Evolutionary conservation across 208 protist species (phyloP), one percentile per base, ranked within the genome.

Genomic region (Leishmania turanica): DNA sequence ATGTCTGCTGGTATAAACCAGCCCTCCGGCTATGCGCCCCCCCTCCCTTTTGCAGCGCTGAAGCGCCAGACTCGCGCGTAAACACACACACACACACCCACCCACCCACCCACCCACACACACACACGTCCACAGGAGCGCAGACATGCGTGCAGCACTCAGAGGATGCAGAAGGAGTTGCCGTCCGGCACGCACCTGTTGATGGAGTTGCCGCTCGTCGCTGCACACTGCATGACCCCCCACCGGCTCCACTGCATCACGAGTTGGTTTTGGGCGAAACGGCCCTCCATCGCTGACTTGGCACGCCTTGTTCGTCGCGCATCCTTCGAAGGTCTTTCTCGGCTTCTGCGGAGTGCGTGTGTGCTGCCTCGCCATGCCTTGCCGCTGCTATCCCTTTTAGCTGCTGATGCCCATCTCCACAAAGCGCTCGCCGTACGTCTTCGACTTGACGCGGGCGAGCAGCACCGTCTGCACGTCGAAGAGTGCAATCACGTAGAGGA

Each of bases 391-490:
- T 47, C 1, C 2, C 77, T 73, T 84, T 87, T 87, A 97, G 79
- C 90, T 95, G 83, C 86, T 94, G 75, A 95, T 94, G 40, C 92
- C 92, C 91, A 96, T 95, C 83, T 96, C 93, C 17, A 94, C 91
- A 74, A 96, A 94, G 53, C 91, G 88, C 78, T 95, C 91, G 8
- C 91, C 91, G 82, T 96, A 96, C 34, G 91, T 96, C 81, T 95
- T 96, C n/a, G 88, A 91, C 88, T 92, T 93, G 19, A 94, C 89
- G 27, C 91, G 90, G 9, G 87, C 79, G 31, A 97, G 82, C 49
- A 96, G 84, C 40, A 95, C 90, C 78, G 87, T 89, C 85, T 97
- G 94, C 77, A 96, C 87, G 76, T 97, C 94, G 84, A 96, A 96
- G 40, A 97, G 66, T 9, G 88, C 94, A 31, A 96, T 81, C 3